Base-by-base conservation (phyloP, 352 stramenopile genomes). In the Pythium sp. region DNA sequence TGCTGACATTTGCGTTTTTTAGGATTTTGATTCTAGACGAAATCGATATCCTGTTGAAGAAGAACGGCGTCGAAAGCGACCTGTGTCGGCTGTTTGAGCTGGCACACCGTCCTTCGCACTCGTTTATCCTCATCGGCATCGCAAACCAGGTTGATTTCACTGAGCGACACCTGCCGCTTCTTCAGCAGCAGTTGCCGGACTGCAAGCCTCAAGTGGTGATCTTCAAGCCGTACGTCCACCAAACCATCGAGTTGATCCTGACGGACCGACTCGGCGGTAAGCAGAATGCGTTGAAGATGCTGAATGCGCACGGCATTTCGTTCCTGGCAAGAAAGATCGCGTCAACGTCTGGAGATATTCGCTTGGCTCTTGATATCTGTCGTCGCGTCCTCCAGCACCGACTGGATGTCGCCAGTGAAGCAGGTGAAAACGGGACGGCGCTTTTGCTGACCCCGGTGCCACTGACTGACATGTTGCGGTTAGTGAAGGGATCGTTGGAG, bases 101-200 rank as follows among this genome's bases (percentile, higher is more conserved):
- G 20, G 84, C 86, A 0, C 85, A 95, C 58, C 80, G 78, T 4
- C 12, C 73, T 24, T 70, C 68, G 1, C 74, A 92, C 67, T 77
- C 79, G 60, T 91, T 95, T 56, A 77, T 94, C 54, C 73, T 95
- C 7, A 72, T 95, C 34, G 87, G 88, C 5, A 91, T 95, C 66
- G 86, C 88, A 7, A 95, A 95, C 63, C 86, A 91, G 53, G 82
- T 94, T 14, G 88, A 95, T 62, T 91, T 95, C 58, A 94, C 88
- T 0, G 84, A 95, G 69, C 79, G 84, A n/a, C 81, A 93, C 46
- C 58, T 94, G 51, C 78, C 80, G 11, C 72, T 82, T 46, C 73
- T 95, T 2, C 73, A 84, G 61, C 71, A 82, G 55, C 76, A 85
- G 18, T 38, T 91, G 49, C 80, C 81, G 0, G 69, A 82, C 9